phyloP scores from a whole-genome alignment of 1,284 basidiomycete species.

The Irpex sp. region DNA sequence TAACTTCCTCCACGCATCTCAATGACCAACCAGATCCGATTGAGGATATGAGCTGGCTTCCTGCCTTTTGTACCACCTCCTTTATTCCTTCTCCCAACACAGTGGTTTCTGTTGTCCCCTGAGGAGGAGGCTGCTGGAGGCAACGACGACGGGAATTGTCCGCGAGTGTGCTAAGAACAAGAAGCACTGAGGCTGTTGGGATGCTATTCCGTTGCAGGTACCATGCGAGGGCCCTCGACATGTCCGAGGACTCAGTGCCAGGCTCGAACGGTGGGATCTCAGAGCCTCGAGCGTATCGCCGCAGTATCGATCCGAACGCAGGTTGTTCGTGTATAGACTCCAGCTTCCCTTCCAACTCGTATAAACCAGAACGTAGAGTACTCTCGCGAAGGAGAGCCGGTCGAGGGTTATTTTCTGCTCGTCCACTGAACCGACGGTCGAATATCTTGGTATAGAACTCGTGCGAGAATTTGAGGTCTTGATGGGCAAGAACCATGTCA shows the following conservation, averaged over 20 bases:
- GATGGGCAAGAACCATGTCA: constrained; percentile 62
- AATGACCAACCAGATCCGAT: constrained; percentile 67
- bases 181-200: constrained; percentile 60
- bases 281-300: constrained; percentile 44
- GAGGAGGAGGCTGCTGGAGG: constrained; percentile 40
- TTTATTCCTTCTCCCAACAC: constrained; percentile 59
- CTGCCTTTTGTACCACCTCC: constrained; percentile 63
- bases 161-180: constrained; percentile 54
- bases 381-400: constrained; percentile 66
- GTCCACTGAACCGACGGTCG: constrained; percentile 66
- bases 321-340: constrained; percentile 40
- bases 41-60: constrained; percentile 61
- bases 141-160: constrained; percentile 56
- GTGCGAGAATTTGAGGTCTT: constrained; percentile 65
- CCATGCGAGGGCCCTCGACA: constrained; percentile 43
- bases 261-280: constrained; percentile 10
- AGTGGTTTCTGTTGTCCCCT: constrained; percentile 44
- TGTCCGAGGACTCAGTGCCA: constrained; percentile 5
- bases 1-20: constrained; percentile 58
- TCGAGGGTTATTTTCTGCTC: constrained; percentile 56
- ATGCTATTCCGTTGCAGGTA: constrained; percentile 68
- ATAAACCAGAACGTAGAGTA: constrained; percentile 59
- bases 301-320: constrained; percentile 43
- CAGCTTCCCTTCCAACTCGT: constrained; percentile 56
- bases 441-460: constrained; percentile 75